These are phyloP conservation scores for Kazachstania martiniae DNA, from an alignment of 805 yeast genomes.

Conservation along the genomic window DNA sequence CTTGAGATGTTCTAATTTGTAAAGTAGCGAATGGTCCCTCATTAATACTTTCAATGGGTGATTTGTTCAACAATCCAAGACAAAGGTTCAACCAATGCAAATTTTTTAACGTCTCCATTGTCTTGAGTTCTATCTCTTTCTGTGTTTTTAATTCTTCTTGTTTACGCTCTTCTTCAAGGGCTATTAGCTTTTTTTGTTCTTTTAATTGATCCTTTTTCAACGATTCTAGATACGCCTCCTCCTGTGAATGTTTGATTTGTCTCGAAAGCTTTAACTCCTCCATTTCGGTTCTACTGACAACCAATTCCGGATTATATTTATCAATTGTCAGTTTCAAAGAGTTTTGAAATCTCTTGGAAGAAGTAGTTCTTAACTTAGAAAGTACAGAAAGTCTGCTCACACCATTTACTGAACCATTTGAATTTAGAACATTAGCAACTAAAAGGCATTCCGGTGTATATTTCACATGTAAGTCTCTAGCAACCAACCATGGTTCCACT, in stretches of 20 bases:
- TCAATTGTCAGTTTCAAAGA: slow-evolving; percentile 34
- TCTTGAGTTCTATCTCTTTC: slow-evolving; percentile 8
- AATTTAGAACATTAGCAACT: slow-evolving; percentile 46
- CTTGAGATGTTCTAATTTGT: slow-evolving; percentile 25
- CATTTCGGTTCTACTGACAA: slow-evolving; percentile 47
- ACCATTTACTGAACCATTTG: slow-evolving; percentile 25
- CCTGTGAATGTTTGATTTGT: slow-evolving; percentile 51
- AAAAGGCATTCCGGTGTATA: slow-evolving; percentile 45
- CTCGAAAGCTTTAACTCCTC: slow-evolving; percentile 50
- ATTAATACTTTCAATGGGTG: neutral
- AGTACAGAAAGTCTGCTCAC: slow-evolving; percentile 28
- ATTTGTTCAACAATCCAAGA: slow-evolving; percentile 1
- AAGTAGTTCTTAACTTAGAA: slow-evolving; percentile 21
- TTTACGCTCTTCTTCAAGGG: slow-evolving; percentile 5
- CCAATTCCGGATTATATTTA: slow-evolving; percentile 52
- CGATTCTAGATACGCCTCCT: slow-evolving; percentile 53
- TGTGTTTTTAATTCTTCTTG: slow-evolving; percentile 4
- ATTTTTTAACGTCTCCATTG: slow-evolving; percentile 10
- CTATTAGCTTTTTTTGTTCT: slow-evolving; percentile 33
- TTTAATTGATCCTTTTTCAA: slow-evolving; percentile 46
- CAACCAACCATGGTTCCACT: slow-evolving; percentile 58
- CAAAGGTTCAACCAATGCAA: slow-evolving; percentile 19
- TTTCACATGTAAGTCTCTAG: slow-evolving; percentile 41
- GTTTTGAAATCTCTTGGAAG: slow-evolving; percentile 26
- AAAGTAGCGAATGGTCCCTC: slow-evolving; percentile 13